These are phyloP conservation scores for Globisporangium megalacanthum DNA, from an alignment of 352 stramenopile species.

Conservation along the genomic window DNA sequence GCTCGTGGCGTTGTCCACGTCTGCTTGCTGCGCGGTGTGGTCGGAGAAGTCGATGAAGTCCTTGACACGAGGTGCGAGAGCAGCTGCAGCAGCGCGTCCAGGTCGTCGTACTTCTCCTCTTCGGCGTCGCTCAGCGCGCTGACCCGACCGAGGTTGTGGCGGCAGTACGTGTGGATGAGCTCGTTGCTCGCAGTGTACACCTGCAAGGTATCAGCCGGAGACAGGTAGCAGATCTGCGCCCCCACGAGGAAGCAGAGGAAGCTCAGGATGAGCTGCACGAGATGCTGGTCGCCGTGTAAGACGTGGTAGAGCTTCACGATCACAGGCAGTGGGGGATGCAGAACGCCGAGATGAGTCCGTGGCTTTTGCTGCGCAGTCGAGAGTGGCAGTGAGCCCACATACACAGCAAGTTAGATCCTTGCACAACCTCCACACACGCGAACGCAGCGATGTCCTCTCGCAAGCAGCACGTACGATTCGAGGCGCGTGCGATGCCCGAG, in stretches of 20 bases:
- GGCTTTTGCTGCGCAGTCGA: conserved; percentile 27
- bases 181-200: conserved; percentile 72
- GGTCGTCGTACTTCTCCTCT: conserved; percentile 71
- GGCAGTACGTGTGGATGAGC: conserved; percentile 63
- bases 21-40: conserved; percentile 45
- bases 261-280: conserved; percentile 67
- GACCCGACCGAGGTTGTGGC: conserved; percentile 64
- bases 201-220: conserved; percentile 53
- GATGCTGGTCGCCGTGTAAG: conserved; percentile 65
- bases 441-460: too few relatives aligned
- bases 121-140: conserved; percentile 58
- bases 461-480: conserved; percentile 38
- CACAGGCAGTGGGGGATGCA: conserved; percentile 64
- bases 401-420: too few relatives aligned
- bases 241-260: conserved; percentile 81
- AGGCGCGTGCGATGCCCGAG: conserved; percentile 64
- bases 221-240: conserved; percentile 75
- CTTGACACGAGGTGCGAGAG: conserved; percentile 78
- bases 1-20: conserved; percentile 51
- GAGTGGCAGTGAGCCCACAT: too few relatives aligned
- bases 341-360: conserved; percentile 55
- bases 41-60: conserved; percentile 87
- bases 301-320: conserved; percentile 74
- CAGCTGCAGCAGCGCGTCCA: conserved; percentile 69
- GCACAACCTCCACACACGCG: too few relatives aligned